Base-by-base conservation (phyloP, 306 rosid genomes). In the Rubus idaeus region DNA sequence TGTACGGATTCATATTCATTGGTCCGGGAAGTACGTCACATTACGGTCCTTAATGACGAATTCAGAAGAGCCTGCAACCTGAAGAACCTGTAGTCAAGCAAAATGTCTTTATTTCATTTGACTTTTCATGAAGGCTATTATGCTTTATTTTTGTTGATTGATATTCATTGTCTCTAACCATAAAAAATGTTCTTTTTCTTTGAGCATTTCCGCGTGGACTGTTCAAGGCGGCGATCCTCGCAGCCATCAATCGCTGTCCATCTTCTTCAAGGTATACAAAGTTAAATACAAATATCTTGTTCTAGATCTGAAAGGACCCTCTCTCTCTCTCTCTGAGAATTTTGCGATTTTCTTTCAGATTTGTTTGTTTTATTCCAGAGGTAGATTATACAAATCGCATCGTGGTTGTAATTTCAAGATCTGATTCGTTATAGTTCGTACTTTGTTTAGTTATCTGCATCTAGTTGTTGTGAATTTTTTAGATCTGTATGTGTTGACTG, bases 1-100 rank as follows among this genome's bases (percentile, higher is more conserved):
- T 89, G 13, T 91, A 91, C 87, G 91, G 88, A 76, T 91, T 86
- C 84, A 96, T 86, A 74, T 51, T 85, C 58, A 83, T 89, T 67
- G 90, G 88, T 72, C 87, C 84, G 4, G 97, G 84, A 63, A 89
- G 84, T n/a, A n/a, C n/a, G n/a, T n/a, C n/a, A n/a, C n/a, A n/a
- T n/a, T n/a, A n/a, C n/a, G n/a, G n/a, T n/a, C n/a, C n/a, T n/a
- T n/a, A n/a, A n/a, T n/a, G n/a, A n/a, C n/a, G n/a, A n/a, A n/a
- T n/a, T n/a, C n/a, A n/a, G n/a, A n/a, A n/a, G n/a, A n/a, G n/a
- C n/a, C n/a, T n/a, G n/a, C n/a, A n/a, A n/a, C n/a, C n/a, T n/a
- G n/a, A n/a, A n/a, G n/a, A n/a, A n/a, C n/a, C n/a, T n/a, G n/a
- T n/a, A n/a, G n/a, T n/a, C n/a, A n/a, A n/a, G n/a, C n/a, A n/a